Conservation (phyloP, 2,329 filamentous ascomycete genomes). For the Trichoderma sp. region DNA sequence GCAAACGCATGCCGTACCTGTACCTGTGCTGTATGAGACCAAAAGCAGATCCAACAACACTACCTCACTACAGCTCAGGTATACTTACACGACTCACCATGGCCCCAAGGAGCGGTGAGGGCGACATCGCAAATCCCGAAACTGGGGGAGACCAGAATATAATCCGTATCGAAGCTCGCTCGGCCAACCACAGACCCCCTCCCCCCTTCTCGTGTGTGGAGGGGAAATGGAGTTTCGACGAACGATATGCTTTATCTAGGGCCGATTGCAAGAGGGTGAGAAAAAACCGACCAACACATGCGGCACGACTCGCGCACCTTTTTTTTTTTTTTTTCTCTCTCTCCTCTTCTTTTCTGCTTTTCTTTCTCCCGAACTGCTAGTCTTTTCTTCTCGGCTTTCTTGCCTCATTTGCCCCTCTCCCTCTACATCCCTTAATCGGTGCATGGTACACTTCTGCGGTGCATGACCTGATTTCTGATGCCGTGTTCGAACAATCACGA, state of each 20-base stretch:
- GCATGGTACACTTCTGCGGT: background rate
- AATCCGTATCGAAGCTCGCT: too few relatives aligned
- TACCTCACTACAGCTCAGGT: background rate
- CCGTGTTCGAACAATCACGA: background rate
- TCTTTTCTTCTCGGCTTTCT: background rate
- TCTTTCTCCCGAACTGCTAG: background rate
- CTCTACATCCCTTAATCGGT: background rate
- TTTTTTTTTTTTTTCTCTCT: background rate
- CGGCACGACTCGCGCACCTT: background rate
- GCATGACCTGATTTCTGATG: constrained; percentile 2
- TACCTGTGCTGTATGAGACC: too few relatives aligned
- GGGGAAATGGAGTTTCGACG: background rate
- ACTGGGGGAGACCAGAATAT: background rate
- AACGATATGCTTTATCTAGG: background rate
- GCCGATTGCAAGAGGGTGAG: background rate
- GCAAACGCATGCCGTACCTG: too few relatives aligned
- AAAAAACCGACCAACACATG: background rate
- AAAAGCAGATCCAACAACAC: background rate
- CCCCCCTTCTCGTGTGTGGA: background rate
- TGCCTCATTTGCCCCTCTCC: background rate
- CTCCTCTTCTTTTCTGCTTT: background rate
- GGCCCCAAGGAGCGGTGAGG: constrained; percentile 6
- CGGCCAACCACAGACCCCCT: background rate
- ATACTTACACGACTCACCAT: background rate
- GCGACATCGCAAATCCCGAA: background rate